These are phyloP conservation scores for Leishmania aethiopica DNA, from an alignment of 208 protist species.

Conservation along the genomic window DNA sequence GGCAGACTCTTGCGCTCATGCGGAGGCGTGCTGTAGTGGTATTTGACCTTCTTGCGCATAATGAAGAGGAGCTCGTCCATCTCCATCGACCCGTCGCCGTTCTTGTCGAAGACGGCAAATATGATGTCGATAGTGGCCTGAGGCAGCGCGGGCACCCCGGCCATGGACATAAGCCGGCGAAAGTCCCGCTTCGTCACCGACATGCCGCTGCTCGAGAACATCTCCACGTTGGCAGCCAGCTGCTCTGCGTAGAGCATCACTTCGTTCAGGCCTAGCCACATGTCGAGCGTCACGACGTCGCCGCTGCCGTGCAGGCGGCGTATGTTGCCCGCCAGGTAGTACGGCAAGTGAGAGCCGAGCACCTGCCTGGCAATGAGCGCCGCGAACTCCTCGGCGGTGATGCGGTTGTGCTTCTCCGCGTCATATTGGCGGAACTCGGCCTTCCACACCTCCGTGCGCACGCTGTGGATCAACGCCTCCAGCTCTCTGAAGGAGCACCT, in stretches of 20 bases:
- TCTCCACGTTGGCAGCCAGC: conserved; percentile 59
- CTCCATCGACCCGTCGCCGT: conserved; percentile 80
- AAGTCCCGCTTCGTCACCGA: conserved; percentile 64
- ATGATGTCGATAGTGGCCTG: conserved; percentile 49
- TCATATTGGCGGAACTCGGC: conserved; percentile 85
- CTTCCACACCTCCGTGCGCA: conserved; percentile 80
- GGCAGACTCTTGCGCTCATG: conserved; percentile 54
- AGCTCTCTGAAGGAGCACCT: conserved; percentile 61
- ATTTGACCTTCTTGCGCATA: conserved; percentile 77
- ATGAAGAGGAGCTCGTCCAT: conserved; percentile 86
- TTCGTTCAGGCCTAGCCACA: conserved; percentile 83
- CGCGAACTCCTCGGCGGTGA: conserved; percentile 77
- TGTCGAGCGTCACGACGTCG: conserved; percentile 51
- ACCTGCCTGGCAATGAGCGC: conserved; percentile 80
- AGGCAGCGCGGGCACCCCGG: conserved; percentile 43
- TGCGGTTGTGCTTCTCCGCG: conserved; percentile 40
- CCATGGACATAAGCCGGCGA: conserved; percentile 58
- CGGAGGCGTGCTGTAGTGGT: conserved; percentile 48
- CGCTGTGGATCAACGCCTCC: conserved; percentile 40
- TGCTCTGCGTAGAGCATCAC: conserved; percentile 62
- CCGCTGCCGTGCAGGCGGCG: conserved; percentile 54
- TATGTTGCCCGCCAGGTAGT: conserved; percentile 84
- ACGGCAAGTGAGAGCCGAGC: conserved; percentile 83
- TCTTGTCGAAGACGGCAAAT: conserved; percentile 86
- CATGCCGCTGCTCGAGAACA: conserved; percentile 64